phyloP scores from a whole-genome alignment of 163 green algal species.

The Picocystis sp. region DNA sequence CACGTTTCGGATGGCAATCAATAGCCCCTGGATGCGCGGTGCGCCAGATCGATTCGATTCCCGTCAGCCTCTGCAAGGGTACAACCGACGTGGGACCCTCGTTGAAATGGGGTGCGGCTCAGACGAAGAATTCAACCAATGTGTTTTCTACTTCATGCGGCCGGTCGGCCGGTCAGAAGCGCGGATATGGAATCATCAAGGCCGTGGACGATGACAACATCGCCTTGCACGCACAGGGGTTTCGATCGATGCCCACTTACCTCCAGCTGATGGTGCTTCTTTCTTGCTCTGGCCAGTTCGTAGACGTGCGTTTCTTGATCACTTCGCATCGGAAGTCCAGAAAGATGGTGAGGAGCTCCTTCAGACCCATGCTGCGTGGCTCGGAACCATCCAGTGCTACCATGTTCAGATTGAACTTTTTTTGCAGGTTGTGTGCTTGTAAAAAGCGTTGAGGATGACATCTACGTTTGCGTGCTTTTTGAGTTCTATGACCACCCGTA shows the following conservation, averaged over 20 bases:
- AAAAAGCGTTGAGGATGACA: conserved; percentile 50
- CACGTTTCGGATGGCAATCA: conserved; percentile 31
- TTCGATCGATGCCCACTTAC: conserved; percentile 11
- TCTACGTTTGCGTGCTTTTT: conserved; percentile 7
- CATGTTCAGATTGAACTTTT: conserved; percentile 48
- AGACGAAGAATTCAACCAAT: no score
- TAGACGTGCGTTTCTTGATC: conserved; percentile 30
- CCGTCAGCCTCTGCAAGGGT: no score
- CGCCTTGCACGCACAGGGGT: no score
- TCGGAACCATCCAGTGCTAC: conserved; percentile 50
- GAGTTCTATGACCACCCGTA: conserved; percentile 83
- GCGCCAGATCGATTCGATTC: neutral
- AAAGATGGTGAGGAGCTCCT: conserved; percentile 30
- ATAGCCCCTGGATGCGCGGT: conserved; percentile 13
- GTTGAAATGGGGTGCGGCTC: no score
- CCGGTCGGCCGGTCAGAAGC: no score
- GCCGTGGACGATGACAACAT: no score
- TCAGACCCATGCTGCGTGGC: conserved; percentile 49
- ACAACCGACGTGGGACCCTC: no score
- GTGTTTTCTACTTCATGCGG: no score
- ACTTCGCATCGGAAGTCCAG: conserved; percentile 63
- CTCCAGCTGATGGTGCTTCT: conserved; percentile 51
- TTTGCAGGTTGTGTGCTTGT: conserved; percentile 69
- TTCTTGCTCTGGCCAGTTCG: conserved; percentile 27
- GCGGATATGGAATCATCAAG: no score